These are phyloP conservation scores for Mycena rosella DNA, from an alignment of 768 basidiomycete species.

Conservation along the genomic window DNA sequence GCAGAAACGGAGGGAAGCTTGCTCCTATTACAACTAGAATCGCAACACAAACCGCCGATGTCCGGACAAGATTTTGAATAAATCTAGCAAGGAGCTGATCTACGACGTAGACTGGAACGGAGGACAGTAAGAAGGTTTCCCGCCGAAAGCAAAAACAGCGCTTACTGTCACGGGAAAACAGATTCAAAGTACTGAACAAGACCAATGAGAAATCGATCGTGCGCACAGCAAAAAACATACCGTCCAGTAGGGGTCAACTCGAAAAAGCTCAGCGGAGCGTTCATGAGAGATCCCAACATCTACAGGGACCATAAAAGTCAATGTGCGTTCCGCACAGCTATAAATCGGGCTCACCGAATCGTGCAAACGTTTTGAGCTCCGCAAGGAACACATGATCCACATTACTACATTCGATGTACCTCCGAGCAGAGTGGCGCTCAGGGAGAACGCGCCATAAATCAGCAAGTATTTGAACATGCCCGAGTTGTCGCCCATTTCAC, in stretches of 20 bases:
- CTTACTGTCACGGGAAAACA: constrained; percentile 87
- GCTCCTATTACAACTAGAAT: constrained; percentile 80
- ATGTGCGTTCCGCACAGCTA: not conserved
- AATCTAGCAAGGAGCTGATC: constrained; percentile 87
- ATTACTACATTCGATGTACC: constrained; percentile 73
- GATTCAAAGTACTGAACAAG: constrained; percentile 77
- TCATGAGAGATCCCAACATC: constrained; percentile 87
- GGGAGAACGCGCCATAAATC: constrained; percentile 76
- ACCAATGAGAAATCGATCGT: not conserved
- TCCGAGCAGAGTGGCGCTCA: constrained; percentile 66
- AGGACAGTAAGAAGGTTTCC: not conserved
- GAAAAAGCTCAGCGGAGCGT: constrained; percentile 89
- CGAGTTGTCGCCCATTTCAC: constrained; percentile 65
- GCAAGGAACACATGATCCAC: constrained; percentile 82
- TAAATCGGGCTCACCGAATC: constrained; percentile 66
- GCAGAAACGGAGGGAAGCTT: constrained; percentile 86
- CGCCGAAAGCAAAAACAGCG: not conserved
- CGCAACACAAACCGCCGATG: constrained; percentile 66
- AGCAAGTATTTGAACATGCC: constrained; percentile 72
- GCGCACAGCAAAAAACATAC: constrained; percentile 48
- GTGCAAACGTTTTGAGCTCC: constrained; percentile 81
- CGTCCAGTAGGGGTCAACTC: constrained; percentile 90
- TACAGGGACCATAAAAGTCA: constrained; percentile 42
- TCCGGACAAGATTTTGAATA: constrained; percentile 79
- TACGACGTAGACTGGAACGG: constrained; percentile 67